These are phyloP conservation scores for Chamaenerion angustifolium DNA, from an alignment of 345 rosid species.

Conservation along the genomic window DNA sequence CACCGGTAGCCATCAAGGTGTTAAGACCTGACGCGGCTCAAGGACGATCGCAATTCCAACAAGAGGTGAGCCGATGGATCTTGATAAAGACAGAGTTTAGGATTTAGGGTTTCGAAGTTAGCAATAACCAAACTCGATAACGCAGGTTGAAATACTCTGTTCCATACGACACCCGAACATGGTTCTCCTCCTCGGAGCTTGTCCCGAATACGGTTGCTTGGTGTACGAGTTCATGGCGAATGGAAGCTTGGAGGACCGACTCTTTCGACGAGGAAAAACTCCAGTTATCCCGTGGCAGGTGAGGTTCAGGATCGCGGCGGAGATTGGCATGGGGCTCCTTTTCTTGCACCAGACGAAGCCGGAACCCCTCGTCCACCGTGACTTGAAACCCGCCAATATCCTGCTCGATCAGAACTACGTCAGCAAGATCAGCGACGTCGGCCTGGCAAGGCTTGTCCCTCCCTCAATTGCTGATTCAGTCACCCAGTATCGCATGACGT, in stretches of 20 bases:
- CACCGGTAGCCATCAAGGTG: conserved; percentile 74
- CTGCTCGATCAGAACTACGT: conserved; percentile 63
- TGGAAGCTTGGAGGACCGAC: conserved; percentile 82
- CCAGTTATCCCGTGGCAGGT: conserved; percentile 60
- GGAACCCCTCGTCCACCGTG: conserved; percentile 88
- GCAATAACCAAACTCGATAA: not conserved
- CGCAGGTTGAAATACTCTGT: conserved; percentile 62
- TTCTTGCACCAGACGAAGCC: conserved; percentile 91
- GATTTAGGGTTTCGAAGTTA: not conserved
- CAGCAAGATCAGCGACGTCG: conserved; percentile 90
- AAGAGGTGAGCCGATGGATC: conserved; percentile 28
- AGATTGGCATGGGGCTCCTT: conserved; percentile 71
- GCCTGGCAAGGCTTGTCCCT: conserved; percentile 89
- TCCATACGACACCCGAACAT: conserved; percentile 86
- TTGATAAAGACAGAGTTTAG: not conserved
- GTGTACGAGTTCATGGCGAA: conserved; percentile 86
- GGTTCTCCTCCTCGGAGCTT: conserved; percentile 92
- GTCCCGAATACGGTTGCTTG: conserved; percentile 78
- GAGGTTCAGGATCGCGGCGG: conserved; percentile 68
- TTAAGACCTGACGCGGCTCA: conserved; percentile 77
- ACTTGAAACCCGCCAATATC: conserved; percentile 83
- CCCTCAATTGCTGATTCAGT: conserved; percentile 47
- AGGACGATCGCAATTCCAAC: conserved; percentile 72
- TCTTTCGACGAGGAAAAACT: conserved; percentile 34
- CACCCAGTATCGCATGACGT: conserved; percentile 77